Evolutionary conservation across 2,329 filamentous ascomycete species (phyloP).

Genomic region (Nemania bipapillata): DNA sequence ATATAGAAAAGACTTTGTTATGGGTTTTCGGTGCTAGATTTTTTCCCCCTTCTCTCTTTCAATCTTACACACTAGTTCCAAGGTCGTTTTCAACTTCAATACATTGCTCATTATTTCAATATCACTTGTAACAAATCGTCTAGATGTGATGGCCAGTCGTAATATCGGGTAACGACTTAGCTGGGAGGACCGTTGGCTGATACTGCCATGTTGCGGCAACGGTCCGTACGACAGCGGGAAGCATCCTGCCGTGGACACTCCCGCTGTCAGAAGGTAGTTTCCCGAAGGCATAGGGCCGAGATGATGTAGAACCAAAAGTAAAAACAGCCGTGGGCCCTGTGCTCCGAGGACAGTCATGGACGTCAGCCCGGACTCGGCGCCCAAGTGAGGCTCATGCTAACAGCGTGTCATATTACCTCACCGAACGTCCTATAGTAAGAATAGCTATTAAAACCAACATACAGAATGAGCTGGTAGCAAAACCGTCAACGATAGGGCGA

Average conservation of each 20-base stretch:
- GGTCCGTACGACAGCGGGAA: slow-evolving; percentile 45
- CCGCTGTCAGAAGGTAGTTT: slow-evolving; percentile 44
- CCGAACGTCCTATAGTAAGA: background rate
- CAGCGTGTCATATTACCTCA: slow-evolving; percentile 1
- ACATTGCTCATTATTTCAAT: slow-evolving; percentile 24
- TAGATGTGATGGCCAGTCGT: slow-evolving; percentile 34
- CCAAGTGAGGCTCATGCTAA: slow-evolving; percentile 30
- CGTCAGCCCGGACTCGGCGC: background rate
- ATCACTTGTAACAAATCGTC: slow-evolving; percentile 19
- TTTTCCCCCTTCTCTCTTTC: too few relatives aligned
- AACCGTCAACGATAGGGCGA: background rate
- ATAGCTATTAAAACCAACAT: slow-evolving; percentile 23
- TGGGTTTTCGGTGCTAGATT: slow-evolving; percentile 12
- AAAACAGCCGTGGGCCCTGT: slow-evolving; percentile 1
- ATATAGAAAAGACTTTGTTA: slow-evolving; percentile 16
- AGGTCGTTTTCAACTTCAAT: slow-evolving; percentile 29
- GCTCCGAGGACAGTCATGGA: background rate
- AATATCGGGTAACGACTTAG: slow-evolving; percentile 41
- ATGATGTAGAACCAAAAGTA: slow-evolving; percentile 9
- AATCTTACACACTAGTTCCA: slow-evolving; percentile 12
- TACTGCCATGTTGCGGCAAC: slow-evolving; percentile 42
- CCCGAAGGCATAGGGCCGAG: slow-evolving; percentile 40
- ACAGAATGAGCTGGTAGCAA: slow-evolving; percentile 2
- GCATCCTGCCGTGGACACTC: slow-evolving; percentile 41
- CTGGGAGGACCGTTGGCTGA: slow-evolving; percentile 25